A percentile compares a stretch with the other conserved stretches of the same genome.
Evolutionary conservation across 2,329 filamentous ascomycete genomes (phyloP).

Genomic region (Myotisia sp.): DNA sequence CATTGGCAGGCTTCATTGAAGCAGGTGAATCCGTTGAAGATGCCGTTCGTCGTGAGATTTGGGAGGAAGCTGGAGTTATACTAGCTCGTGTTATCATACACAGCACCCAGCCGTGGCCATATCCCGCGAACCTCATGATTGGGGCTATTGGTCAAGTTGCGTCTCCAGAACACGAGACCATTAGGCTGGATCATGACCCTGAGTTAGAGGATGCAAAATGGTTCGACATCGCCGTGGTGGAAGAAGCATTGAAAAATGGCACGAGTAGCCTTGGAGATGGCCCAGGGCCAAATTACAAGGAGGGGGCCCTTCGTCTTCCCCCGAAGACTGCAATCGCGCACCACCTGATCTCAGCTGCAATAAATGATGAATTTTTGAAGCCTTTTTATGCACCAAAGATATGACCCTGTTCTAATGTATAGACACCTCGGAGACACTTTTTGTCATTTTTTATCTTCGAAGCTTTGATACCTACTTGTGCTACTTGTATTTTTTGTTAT

Average conservation of each 20-base stretch:
- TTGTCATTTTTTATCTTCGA: too few species aligned
- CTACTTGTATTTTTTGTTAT: too few species aligned
- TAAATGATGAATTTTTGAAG: constrained; percentile 53
- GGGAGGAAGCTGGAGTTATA: constrained; percentile 68
- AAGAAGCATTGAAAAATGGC: constrained; percentile 55
- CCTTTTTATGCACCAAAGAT: constrained; percentile 40
- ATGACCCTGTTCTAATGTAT: too few species aligned
- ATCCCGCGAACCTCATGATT: constrained; percentile 74
- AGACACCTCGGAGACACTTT: too few species aligned
- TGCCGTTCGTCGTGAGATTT: constrained; percentile 67
- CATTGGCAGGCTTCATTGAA: constrained; percentile 75
- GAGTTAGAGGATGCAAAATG: constrained; percentile 84
- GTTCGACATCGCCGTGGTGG: constrained; percentile 69
- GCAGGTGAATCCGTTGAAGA: constrained; percentile 76
- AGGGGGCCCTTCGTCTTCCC: constrained; percentile 66
- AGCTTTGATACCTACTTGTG: too few species aligned
- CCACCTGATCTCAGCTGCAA: constrained; percentile 66
- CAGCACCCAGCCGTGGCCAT: constrained; percentile 77
- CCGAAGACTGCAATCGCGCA: constrained; percentile 85
- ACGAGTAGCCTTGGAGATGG: constrained; percentile 53
- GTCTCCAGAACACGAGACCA: constrained; percentile 61
- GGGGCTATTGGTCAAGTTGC: constrained; percentile 72
- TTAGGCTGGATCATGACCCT: constrained; percentile 73
- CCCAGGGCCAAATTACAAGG: constrained; percentile 52
- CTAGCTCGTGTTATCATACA: constrained; percentile 69